Evolutionary conservation across 2,329 filamentous ascomycete genomes (phyloP).

Genomic region (Trichophyton equinum): DNA sequence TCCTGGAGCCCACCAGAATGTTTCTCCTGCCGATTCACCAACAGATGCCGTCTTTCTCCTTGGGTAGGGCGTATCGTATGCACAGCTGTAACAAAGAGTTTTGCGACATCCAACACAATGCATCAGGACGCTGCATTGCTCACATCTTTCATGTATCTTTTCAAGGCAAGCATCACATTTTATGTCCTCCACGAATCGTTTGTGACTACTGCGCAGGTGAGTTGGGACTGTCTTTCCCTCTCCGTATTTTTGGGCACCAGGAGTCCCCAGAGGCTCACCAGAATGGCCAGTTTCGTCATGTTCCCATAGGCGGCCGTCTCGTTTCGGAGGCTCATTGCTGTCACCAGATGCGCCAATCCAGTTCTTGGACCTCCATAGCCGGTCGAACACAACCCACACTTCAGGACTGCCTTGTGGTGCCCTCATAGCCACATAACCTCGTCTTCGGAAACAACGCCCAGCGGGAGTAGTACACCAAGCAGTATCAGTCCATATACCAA

Average conservation of each 20-base stretch:
- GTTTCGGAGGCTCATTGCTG: constrained; percentile 20
- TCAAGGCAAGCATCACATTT: constrained; percentile 44
- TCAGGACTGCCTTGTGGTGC: constrained; percentile 44
- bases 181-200: constrained; percentile 40
- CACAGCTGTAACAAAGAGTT: constrained; percentile 48
- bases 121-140: constrained; percentile 50
- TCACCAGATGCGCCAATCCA: constrained; percentile 39
- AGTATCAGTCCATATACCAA: constrained; percentile 50
- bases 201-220: constrained; percentile 43
- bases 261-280: constrained; percentile 44
- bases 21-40: constrained; percentile 18
- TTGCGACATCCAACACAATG: constrained; percentile 49
- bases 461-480: constrained; percentile 49
- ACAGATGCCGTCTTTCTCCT: constrained; percentile 24
- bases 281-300: constrained; percentile 42
- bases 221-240: constrained; percentile 44
- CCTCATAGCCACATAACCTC: constrained; percentile 45
- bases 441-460: constrained; percentile 42
- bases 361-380: constrained; percentile 47
- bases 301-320: constrained; percentile 45
- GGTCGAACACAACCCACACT: constrained; percentile 51
- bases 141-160: constrained; percentile 43
- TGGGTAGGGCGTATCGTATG: constrained; percentile 42
- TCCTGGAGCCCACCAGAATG: constrained; percentile 50
- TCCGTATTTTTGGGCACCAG: constrained; percentile 30